Evolutionary conservation across 345 rosid species (phyloP).

Genomic region (Eucalyptus coolabah): DNA sequence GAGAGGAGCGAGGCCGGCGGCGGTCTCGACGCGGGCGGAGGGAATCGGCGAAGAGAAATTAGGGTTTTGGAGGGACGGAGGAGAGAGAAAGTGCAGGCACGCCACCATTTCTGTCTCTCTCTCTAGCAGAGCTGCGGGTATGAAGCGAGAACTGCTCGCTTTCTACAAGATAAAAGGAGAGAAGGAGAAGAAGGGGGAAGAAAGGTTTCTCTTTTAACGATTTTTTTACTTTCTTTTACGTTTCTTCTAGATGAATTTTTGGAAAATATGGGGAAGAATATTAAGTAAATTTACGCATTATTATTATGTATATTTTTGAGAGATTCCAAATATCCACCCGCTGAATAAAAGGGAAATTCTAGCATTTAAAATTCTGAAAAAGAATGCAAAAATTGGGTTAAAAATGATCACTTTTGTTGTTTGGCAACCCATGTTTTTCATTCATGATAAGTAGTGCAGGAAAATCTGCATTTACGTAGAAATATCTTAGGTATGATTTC

Average conservation of each 20-base stretch:
- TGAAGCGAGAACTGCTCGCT: neutral
- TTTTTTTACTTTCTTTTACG: rapidly evolving
- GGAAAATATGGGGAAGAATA: neutral
- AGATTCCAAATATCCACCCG: neutral
- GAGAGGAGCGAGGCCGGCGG: neutral
- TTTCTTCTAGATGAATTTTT: neutral
- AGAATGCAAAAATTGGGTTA: neutral
- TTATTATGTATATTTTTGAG: neutral
- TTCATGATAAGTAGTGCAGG: neutral
- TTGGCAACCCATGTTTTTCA: no score
- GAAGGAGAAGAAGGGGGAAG: neutral
- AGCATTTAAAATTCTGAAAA: neutral
- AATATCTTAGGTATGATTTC: neutral
- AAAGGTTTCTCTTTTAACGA: neutral
- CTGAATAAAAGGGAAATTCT: neutral
- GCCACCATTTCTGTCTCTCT: neutral
- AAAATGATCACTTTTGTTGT: neutral
- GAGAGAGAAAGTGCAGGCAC: neutral
- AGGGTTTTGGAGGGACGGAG: neutral
- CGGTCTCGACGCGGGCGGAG: neutral
- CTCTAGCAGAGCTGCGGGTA: neutral
- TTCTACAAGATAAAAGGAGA: neutral
- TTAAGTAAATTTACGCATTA: neutral
- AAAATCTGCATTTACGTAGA: neutral
- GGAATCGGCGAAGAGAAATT: neutral